Evolutionary conservation across 106 monocot genomes (phyloP), one percentile per base, ranked within the genome.

Genomic region (Dioscorea alata): DNA sequence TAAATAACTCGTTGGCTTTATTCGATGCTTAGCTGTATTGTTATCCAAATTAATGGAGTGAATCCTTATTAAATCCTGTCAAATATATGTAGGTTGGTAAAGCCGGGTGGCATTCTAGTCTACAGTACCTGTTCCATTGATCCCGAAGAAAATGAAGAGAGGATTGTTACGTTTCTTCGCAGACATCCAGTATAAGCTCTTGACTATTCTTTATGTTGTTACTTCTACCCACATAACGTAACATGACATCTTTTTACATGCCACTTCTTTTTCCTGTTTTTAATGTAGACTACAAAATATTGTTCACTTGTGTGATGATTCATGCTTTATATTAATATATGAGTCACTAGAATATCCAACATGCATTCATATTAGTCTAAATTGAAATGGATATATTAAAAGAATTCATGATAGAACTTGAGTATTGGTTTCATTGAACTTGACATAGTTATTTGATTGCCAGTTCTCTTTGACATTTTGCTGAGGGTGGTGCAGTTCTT

Each of bases 51-150:
- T 42, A 42, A 42, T 42, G 10, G 6, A 8, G 42, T 6, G 42
- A 42, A 42, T 42, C 42, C 42, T 42, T 42, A 42, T 42, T 3
- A 42, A 42, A 42, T 42, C 42, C 42, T 42, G 6, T 6, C 9
- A 42, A 42, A 42, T 42, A 42, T 42, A 18, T 61, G 33, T 70
- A 93, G 97, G 83, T 87, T 99, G 83, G 97, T 99, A 61, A 93
- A 90, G 73, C 81, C 89, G 53, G 87, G 85, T 66, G 97, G 97
- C 20, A 60, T 90, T 48, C 85, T 99, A 48, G 83, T 99, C 48
- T 99, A 99, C 65, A 90, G 97, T 71, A 99, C 97, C 71, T 99
- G 97, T 65, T 90, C 97, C 59, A 99, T 99, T 73, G 97, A 99
- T 64, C 80, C 83, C 49, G 92, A 87, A 63, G 97, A 99, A 81